Evolutionary conservation across 306 rosid species (phyloP).

Genomic region (Coriaria nepalensis): DNA sequence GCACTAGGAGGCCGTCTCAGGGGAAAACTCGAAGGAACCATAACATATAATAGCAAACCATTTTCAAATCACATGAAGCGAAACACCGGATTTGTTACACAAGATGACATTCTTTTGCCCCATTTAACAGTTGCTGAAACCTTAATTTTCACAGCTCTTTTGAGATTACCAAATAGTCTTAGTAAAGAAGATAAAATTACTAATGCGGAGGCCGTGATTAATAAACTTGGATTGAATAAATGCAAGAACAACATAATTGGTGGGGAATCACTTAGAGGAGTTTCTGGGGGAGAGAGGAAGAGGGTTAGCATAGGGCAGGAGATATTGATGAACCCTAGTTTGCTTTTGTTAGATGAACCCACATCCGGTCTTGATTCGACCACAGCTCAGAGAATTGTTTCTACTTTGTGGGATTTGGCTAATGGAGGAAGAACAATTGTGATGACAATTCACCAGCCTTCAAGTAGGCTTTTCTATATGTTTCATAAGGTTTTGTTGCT

Average conservation of each 20-base stretch:
- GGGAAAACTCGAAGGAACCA: constrained; percentile 23
- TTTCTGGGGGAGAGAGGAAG: constrained; percentile 68
- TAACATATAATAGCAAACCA: constrained; percentile 26
- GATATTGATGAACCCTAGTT: constrained; percentile 49
- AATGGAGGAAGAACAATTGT: constrained; percentile 48
- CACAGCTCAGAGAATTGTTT: constrained; percentile 60
- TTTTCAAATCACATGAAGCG: constrained; percentile 37
- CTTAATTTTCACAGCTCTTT: constrained; percentile 45
- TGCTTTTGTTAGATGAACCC: constrained; percentile 63
- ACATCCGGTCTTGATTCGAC: constrained; percentile 73
- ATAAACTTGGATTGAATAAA: constrained; percentile 38
- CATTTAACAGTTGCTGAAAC: constrained; percentile 52
- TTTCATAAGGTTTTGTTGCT: constrained; percentile 48
- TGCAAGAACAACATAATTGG: constrained; percentile 49
- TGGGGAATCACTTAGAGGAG: constrained; percentile 28
- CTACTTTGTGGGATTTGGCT: constrained; percentile 45
- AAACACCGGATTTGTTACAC: constrained; percentile 50
- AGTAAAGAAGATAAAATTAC: constrained; percentile 22
- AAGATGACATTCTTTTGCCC: too few species aligned
- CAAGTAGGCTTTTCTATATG: constrained; percentile 47
- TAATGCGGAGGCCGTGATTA: constrained; percentile 28
- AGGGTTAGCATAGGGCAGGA: constrained; percentile 74
- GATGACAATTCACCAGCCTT: constrained; percentile 82
- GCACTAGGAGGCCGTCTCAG: constrained; percentile 47
- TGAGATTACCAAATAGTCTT: constrained; percentile 38